These are phyloP conservation scores for Melastoma candidum DNA, from an alignment of 441 rosid species.

Conservation along the genomic window DNA sequence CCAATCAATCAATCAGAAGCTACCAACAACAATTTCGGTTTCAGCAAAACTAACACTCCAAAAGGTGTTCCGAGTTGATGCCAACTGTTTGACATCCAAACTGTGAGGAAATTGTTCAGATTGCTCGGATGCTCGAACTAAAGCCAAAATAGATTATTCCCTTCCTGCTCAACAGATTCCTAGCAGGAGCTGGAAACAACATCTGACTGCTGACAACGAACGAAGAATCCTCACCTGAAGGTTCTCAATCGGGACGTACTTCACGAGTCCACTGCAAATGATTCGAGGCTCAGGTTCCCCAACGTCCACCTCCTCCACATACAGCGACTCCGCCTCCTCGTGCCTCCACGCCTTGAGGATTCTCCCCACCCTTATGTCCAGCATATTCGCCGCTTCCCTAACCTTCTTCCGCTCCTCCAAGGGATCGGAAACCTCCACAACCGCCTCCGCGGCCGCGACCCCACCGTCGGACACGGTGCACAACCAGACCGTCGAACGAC, in stretches of 20 bases:
- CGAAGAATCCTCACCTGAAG: constrained; percentile 37
- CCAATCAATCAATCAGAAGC: too few relatives aligned
- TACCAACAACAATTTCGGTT: too few relatives aligned
- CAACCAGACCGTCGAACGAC: too few relatives aligned
- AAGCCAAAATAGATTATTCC: too few relatives aligned
- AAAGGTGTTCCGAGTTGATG: too few relatives aligned
- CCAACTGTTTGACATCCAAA: too few relatives aligned
- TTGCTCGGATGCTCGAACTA: too few relatives aligned
- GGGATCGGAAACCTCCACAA: constrained; percentile 2
- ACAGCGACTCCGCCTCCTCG: constrained; percentile 82
- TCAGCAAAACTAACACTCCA: too few relatives aligned
- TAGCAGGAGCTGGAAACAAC: too few relatives aligned
- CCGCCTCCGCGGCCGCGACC: constrained; percentile 12
- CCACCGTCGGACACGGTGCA: constrained; percentile 8
- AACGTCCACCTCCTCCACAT: constrained; percentile 80
- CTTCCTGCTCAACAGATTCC: too few relatives aligned
- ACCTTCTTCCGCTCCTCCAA: constrained; percentile 12
- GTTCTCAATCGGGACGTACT: constrained; percentile 47
- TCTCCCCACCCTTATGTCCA: constrained; percentile 74
- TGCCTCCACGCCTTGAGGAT: constrained; percentile 81
- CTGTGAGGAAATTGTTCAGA: too few relatives aligned
- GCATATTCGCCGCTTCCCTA: constrained; percentile 48
- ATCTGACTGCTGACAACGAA: too few relatives aligned
- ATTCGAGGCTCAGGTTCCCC: constrained; percentile 72
- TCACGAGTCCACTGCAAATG: constrained; percentile 89